These are phyloP conservation scores for Acanthamoeba triangularis DNA, from an alignment of 208 protist genomes.

Conservation along the genomic window DNA sequence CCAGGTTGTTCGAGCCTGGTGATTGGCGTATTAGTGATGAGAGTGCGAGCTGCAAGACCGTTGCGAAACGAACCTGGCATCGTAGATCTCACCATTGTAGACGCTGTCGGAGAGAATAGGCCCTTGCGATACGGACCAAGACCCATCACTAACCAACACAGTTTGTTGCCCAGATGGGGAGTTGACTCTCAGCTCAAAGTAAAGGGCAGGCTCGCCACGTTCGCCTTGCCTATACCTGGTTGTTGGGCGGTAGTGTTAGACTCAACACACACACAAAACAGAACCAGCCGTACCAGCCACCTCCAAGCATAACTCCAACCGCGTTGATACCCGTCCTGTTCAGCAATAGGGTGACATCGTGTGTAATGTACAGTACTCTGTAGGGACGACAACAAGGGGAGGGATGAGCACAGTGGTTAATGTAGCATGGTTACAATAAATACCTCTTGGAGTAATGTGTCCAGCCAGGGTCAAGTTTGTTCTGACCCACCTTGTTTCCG, in stretches of 20 bases:
- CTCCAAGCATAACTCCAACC: slow-evolving; percentile 45
- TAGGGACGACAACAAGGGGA: background rate
- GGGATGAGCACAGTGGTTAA: background rate
- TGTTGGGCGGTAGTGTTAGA: background rate
- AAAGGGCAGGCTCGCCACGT: slow-evolving; percentile 31
- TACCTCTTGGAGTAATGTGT: slow-evolving; percentile 12
- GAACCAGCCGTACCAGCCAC: slow-evolving; percentile 19
- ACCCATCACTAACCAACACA: background rate
- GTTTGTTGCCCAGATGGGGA: background rate
- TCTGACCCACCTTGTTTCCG: background rate
- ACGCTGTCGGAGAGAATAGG: slow-evolving; percentile 39
- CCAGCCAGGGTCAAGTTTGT: slow-evolving; percentile 24
- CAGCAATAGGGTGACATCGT: slow-evolving; percentile 18
- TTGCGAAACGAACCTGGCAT: background rate
- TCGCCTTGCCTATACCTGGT: background rate
- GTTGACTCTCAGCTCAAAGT: slow-evolving; percentile 25
- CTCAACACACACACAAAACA: background rate
- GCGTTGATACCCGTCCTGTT: background rate
- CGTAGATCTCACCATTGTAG: slow-evolving; percentile 77
- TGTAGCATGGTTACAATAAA: background rate
- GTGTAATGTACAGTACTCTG: slow-evolving; percentile 37
- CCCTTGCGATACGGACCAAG: slow-evolving; percentile 12
- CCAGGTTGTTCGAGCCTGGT: slow-evolving; percentile 16
- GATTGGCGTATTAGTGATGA: background rate
- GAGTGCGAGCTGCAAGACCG: background rate